A percentile compares a stretch with the other conserved stretches of the same genome.
Evolutionary conservation across 139 green algal species (phyloP).

Genomic region (Diplosphaera chodatii): DNA sequence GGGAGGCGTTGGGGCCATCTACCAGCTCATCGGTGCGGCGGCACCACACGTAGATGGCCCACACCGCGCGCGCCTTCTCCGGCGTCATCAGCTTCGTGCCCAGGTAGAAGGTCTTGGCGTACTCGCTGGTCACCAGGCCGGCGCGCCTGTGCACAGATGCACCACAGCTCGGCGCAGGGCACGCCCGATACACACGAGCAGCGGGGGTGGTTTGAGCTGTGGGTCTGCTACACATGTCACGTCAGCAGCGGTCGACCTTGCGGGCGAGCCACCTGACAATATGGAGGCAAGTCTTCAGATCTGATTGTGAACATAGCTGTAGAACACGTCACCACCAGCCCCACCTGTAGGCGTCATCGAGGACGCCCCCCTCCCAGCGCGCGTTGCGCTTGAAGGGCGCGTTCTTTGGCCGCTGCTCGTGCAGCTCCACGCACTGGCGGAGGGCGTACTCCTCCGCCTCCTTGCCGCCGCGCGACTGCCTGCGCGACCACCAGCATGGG

Average conservation of each 20-base stretch:
- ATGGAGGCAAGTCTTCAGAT: too few relatives aligned
- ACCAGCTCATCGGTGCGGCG: conserved; percentile 97
- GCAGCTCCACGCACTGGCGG: conserved; percentile 50
- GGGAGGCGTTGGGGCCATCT: conserved; percentile 91
- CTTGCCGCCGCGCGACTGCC: not conserved
- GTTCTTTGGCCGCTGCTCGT: conserved; percentile 38
- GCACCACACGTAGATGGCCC: conserved; percentile 98
- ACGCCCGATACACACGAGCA: too few relatives aligned
- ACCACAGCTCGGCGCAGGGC: too few relatives aligned
- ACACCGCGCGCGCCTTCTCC: conserved; percentile 89
- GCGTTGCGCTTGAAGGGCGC: conserved; percentile 9
- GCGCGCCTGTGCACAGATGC: conserved; percentile 48
- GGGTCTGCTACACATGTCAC: too few relatives aligned
- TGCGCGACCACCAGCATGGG: too few relatives aligned
- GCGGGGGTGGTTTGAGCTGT: too few relatives aligned
- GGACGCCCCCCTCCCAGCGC: conserved; percentile 24
- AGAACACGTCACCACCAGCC: too few relatives aligned
- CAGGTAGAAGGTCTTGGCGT: conserved; percentile 99
- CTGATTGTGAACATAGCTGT: too few relatives aligned
- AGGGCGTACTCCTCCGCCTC: conserved; percentile 65
- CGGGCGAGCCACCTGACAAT: too few relatives aligned
- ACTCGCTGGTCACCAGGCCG: conserved; percentile 84
- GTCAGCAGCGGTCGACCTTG: too few relatives aligned
- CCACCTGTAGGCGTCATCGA: conserved; percentile 76
- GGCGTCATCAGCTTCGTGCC: conserved; percentile 90